Percentiles rank a stretch among this genome's conserved stretches.
Evolutionary conservation across 805 yeast species (phyloP).

Genomic region (Novakomyces olei): DNA sequence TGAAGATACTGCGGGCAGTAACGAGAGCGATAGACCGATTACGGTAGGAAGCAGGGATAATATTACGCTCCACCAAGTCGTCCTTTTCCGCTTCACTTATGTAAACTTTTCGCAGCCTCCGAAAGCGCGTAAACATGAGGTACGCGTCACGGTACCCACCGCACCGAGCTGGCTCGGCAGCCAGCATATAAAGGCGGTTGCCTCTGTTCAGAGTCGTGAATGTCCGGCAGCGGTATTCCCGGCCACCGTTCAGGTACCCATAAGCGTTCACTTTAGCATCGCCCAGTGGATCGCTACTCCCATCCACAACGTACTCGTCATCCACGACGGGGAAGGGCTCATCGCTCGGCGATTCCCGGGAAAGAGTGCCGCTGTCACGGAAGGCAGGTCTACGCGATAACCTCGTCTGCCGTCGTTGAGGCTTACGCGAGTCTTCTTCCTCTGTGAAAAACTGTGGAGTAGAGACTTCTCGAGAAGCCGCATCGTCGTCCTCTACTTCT

Average conservation of each 20-base stretch:
- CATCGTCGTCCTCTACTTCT: background rate
- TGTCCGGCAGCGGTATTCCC: slow-evolving; percentile 39
- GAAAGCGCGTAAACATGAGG: slow-evolving; percentile 68
- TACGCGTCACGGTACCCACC: slow-evolving; percentile 88
- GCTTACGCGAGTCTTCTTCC: too few species aligned
- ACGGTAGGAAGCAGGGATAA: slow-evolving; percentile 75
- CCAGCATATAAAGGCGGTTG: slow-evolving; percentile 57
- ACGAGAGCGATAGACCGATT: slow-evolving; percentile 77
- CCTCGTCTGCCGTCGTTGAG: too few species aligned
- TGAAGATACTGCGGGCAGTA: slow-evolving; percentile 68
- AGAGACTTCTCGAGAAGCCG: too few species aligned
- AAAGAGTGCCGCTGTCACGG: too few species aligned
- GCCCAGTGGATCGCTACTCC: slow-evolving; percentile 71
- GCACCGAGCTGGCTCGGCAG: slow-evolving; percentile 89
- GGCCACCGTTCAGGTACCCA: slow-evolving; percentile 50
- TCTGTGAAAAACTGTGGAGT: too few species aligned
- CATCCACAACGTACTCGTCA: too few species aligned
- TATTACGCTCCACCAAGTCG: slow-evolving; percentile 57
- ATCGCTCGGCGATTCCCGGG: too few species aligned
- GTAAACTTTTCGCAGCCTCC: slow-evolving; percentile 47
- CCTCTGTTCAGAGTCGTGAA: slow-evolving; percentile 34
- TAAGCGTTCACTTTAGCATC: slow-evolving; percentile 42
- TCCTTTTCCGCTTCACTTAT: slow-evolving; percentile 57
- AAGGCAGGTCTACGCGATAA: too few species aligned
- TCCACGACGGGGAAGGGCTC: too few species aligned